Base-by-base conservation (phyloP, 805 yeast species). In the Myxozyma sirexii region DNA sequence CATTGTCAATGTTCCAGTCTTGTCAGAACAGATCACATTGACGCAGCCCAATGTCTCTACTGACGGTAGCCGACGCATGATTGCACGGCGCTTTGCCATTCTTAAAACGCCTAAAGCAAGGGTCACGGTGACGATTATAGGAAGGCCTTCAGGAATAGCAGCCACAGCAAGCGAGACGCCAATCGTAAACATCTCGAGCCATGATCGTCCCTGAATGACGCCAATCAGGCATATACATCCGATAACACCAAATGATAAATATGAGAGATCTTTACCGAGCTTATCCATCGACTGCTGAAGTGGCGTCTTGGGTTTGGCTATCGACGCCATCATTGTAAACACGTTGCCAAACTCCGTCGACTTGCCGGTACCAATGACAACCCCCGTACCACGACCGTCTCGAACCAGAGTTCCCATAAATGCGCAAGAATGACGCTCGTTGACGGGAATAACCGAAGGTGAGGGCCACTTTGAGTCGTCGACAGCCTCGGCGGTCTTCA, bases 131-230 rank as follows among this genome's bases (percentile, higher is more conserved):
- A 94, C 99, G 72, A 94, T 94, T 69, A 94, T 94, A 0, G 99
- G 99, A 67, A 94, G 81, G 56, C 99, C 99, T 75, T 94, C 99
- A 4, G 99, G 99, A 68, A 94, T 94, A 2, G 99, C 99, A 52
- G 99, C 99, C 19, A 94, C 99, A 2, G 99, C 99, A 63, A 94
- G 79, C 1, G 97, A 91, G 8, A 94, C 99, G 0, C 97, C 90
- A 59, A 94, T 91, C 74, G 93, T 97, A 76, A 94, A 93, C 97
- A 96, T 94, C 64, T 94, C 98, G 59, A 94, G 80, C 97, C 97
- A 92, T 8, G 88, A 82, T 63, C 96, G 87, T 50, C 99, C 98
- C 76, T 94, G 97, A 49, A 90, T 59, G 21, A 94, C 80, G 59
- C 99, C 99, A 67, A 94, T 80, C 23, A 94, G 70, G 69, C 97